Base-by-base conservation (phyloP, 352 stramenopile genomes). In the Globisporangium heterothallicum region DNA sequence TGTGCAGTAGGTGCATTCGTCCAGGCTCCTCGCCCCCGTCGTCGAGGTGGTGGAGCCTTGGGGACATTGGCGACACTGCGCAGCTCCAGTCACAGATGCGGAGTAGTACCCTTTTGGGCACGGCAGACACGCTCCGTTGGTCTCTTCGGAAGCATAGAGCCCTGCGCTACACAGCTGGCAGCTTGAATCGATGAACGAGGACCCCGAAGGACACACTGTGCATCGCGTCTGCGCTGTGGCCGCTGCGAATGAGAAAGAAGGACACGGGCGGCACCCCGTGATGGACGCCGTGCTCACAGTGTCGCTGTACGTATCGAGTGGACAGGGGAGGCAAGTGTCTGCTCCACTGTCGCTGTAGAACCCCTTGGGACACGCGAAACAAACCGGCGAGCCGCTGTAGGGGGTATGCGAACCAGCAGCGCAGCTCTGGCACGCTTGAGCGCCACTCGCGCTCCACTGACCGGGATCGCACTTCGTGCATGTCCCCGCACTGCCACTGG, bases 321-420 rank as follows among this genome's bases (percentile, higher is more conserved):
- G 72, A 27, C 80, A 91, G 9, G 69, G 44, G 0, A 53, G 51
- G 22, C 80, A 91, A 4, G 19, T 26, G 0, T 56, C 47, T 12
- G 58, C 59, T 1, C 66, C 61, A 2, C 19, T n/a, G 45, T 74
- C 68, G 44, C 77, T 88, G 63, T 71, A 86, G 53, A 81, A 85
- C 5, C 80, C 80, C 46, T 59, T 53, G 0, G 77, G 75, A 35
- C 80, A 91, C 18, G 66, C 53, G 22, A 72, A 78, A 27, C 80
- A 91, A 0, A 54, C 36, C 0, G 56, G 51, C 8, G 70, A 75
- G 2, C 74, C 70, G 4, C 43, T 67, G 27, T 44, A 63, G 19
- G 80, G 69, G 0, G 61, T 71, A 25, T 78, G 88, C 25, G 70
- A 70, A 0, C 80, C 80, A 9, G 66, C 59, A 1, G 59, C 36